Evolutionary conservation across 805 yeast genomes (phyloP), one percentile per base, ranked within the genome.

Genomic region (Myxozyma geophila): DNA sequence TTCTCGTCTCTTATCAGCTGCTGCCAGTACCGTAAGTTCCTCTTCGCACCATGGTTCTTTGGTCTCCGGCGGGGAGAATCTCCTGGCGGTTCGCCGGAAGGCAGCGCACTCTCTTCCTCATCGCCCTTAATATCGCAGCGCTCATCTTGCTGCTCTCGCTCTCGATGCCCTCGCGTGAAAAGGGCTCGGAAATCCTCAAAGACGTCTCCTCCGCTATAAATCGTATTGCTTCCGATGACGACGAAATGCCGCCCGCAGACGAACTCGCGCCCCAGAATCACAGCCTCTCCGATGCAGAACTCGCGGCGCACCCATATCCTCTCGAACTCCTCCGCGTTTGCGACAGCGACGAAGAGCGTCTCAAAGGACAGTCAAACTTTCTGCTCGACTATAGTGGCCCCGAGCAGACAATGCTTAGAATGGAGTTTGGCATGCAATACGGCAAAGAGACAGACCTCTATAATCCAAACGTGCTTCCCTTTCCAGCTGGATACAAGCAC

Each of bases 391-490:
- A 21, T 23, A 60, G 46, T 35, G 48, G 51, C 2, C 55, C 55
- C 5, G 63, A 48, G 46, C 48, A 50, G 21, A 54, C 59, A 15
- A 48, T 59, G 41, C 39, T 49, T 7, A 33, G 63, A 7, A 36
- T 59, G 54, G 49, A 54, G 15, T 59, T 59, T 39, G 58, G 59
- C 19, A n/a, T 12, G 17, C 46, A 36, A 8, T 12, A 21, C 9
- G 17, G 13, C n/a, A 41, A 53, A 15, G 9, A 10, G 10, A 41
- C 5, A 10, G 8, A 23, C 35, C 28, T 48, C 2, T 60, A 50
- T 17, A 60, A 63, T 19, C 67, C 65, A 21, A 61, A 48, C 43
- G 39, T 64, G 8, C 35, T 64, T 12, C 63, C 67, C 7, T 53
- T 51, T 40, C 63, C 67, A 1, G 54, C 49, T 9, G 54, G 60